Base-by-base conservation (phyloP, 345 rosid species). In the Erodium maritimum region DNA sequence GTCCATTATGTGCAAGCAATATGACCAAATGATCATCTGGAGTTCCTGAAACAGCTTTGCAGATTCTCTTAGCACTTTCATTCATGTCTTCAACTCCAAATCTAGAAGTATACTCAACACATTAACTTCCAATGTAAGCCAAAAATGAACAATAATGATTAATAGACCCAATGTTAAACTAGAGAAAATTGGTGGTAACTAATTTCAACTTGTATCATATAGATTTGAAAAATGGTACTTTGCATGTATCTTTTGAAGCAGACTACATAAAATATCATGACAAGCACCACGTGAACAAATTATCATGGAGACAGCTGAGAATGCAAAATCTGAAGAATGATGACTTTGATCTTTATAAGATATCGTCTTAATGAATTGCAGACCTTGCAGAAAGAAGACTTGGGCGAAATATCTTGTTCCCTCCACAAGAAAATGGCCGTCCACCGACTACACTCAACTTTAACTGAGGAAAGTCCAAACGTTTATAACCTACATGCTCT, bases 401-500 rank as follows among this genome's bases (percentile, higher is more conserved):
- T 56, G 74, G 75, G 34, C 88, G 78, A 69, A 72, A 78, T 42
- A 91, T 57, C 56, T 59, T 72, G 61, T 73, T 62, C 10, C 96
- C 96, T 0, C 91, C 97, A 71, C 77, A 74, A 50, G 97, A 87
- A 85, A 91, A 88, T 63, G 96, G 97, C 48, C 91, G 81, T 61
- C 91, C 97, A 70, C 97, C 97, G 59, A 84, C 84, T 67, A 85
- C 55, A 63, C 88, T 88, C 68, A 88, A 79, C 75, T 91, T 88
- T 21, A 73, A 52, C 8, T 58, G 33, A 55, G 89, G 86, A 63
- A 82, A 88, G 71, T 87, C 97, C 69, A 82, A 52, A 66, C 80
- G 89, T 52, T 60, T 59, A 65, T 85, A 87, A 59, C 85, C 91
- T 62, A 85, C 82, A 63, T 91, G 97, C 60, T 80, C 88, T 22